Conservation (phyloP, 2,329 filamentous ascomycete species). For the Zymoseptoria brevis region DNA sequence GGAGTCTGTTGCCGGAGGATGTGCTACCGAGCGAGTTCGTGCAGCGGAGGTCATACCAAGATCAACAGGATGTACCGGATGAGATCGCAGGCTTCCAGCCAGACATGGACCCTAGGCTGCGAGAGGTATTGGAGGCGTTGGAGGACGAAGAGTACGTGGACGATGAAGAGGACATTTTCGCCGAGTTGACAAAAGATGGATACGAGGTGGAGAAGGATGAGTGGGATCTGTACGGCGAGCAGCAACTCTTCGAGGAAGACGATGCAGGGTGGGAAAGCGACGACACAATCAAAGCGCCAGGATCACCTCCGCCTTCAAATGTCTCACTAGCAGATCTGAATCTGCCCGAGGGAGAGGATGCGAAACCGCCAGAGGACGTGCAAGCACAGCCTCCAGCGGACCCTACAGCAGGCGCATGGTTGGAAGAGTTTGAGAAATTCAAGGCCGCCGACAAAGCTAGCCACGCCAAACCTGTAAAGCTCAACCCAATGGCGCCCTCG, state of each 20-base stretch:
- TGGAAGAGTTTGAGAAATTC: constrained; percentile 89
- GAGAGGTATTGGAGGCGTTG: constrained; percentile 85
- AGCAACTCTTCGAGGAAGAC: constrained; percentile 36
- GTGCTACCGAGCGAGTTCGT: constrained; percentile 74
- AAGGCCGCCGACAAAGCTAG: constrained; percentile 49
- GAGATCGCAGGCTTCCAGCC: constrained; percentile 89
- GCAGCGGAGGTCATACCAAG: constrained; percentile 71
- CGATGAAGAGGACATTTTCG: constrained; percentile 74
- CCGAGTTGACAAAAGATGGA: constrained; percentile 59
- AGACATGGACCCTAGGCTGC: constrained; percentile 89
- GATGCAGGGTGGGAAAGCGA: constrained; percentile 95
- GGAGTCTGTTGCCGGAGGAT: constrained; percentile 58
- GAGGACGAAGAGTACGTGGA: constrained; percentile 95
- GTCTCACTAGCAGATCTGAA: constrained; percentile 23
- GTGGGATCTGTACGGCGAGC: constrained; percentile 53
- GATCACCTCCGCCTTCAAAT: constrained; percentile 17
- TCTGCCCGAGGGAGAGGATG: constrained; percentile 45
- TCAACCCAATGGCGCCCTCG: constrained; percentile 40
- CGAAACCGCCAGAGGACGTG: constrained; percentile 25
- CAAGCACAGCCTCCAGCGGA: constrained; percentile 30
- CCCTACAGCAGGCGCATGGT: constrained; percentile 64
- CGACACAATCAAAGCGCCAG: constrained; percentile 66
- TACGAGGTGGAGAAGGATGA: constrained; percentile 70
- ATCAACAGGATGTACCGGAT: constrained; percentile 88
- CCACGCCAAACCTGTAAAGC: constrained; percentile 29